These are phyloP conservation scores for Saccharomycopsis sp. DNA, from an alignment of 805 yeast genomes.

Conservation along the genomic window DNA sequence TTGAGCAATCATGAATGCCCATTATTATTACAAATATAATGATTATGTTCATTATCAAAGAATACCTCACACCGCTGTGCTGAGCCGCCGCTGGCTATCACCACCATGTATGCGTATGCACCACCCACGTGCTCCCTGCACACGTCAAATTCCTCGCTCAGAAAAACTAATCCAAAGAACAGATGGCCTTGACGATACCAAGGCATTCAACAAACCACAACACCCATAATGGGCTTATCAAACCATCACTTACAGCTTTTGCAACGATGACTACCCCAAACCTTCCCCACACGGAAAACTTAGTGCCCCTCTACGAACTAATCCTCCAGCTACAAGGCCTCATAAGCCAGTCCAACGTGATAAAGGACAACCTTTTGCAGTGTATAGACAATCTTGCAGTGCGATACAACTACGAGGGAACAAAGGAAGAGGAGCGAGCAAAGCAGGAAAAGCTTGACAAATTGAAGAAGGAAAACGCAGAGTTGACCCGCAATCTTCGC, in stretches of 20 bases:
- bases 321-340: slow-evolving; percentile 15
- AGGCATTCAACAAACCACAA: not conserved
- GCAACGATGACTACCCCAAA: slow-evolving; percentile 19
- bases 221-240: too few relatives aligned
- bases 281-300: slow-evolving; percentile 20
- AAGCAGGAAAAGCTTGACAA: not conserved
- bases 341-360: slow-evolving; percentile 8
- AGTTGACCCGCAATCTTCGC: slow-evolving; percentile 4
- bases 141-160: not conserved
- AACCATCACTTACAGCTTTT: too few relatives aligned
- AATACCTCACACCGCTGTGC: too few relatives aligned
- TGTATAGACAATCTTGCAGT: slow-evolving; percentile 11
- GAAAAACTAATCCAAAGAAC: not conserved
- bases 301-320: slow-evolving; percentile 16
- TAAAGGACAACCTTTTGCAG: slow-evolving; percentile 13
- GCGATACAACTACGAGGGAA: slow-evolving; percentile 1
- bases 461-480: slow-evolving; percentile 4
- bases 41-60: too few relatives aligned
- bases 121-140: not conserved
- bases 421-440: not conserved
- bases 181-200: not conserved
- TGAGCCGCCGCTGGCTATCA: too few relatives aligned
- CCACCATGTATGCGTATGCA: too few relatives aligned
- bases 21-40: too few relatives aligned
- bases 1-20: too few relatives aligned